Evolutionary conservation across 805 yeast species (phyloP).

Genomic region (Lipomyces sp.): DNA sequence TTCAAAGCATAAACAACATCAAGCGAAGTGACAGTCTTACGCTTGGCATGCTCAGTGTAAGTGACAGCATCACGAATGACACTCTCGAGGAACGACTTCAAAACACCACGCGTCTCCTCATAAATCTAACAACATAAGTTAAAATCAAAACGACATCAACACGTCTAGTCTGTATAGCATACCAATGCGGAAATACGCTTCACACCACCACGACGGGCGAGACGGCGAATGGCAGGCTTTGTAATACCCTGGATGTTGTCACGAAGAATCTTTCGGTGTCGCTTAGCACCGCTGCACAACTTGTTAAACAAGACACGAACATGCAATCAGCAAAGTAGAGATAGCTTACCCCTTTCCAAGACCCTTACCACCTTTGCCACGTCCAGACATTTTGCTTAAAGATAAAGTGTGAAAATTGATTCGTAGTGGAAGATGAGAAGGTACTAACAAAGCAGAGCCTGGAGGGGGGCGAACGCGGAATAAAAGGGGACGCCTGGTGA

Average conservation of each 20-base stretch:
- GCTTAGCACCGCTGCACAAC: slow-evolving; percentile 85
- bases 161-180: slow-evolving; percentile 3
- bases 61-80: slow-evolving; percentile 99
- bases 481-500: slow-evolving; percentile 20
- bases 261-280: slow-evolving; percentile 99
- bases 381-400: slow-evolving; percentile 80
- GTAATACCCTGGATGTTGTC: slow-evolving; percentile 99
- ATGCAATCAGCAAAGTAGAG: neutral
- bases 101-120: slow-evolving; percentile 98
- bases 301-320: slow-evolving; percentile 10
- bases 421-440: neutral
- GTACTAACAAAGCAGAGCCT: neutral
- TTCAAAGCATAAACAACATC: slow-evolving; percentile 99
- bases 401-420: neutral
- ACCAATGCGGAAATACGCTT: slow-evolving; percentile 96
- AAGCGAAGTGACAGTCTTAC: slow-evolving; percentile 98
- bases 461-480: slow-evolving; percentile 10
- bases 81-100: slow-evolving; percentile 93
- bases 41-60: slow-evolving; percentile 99
- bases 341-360: slow-evolving; percentile 75
- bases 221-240: slow-evolving; percentile 99
- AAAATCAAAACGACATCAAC: neutral
- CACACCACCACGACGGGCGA: slow-evolving; percentile 99
- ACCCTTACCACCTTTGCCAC: slow-evolving; percentile 99
- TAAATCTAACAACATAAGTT: slow-evolving; percentile 56